These are phyloP conservation scores for Lentinula novae-zelandiae DNA, from an alignment of 1,284 basidiomycete genomes.

Conservation along the genomic window DNA sequence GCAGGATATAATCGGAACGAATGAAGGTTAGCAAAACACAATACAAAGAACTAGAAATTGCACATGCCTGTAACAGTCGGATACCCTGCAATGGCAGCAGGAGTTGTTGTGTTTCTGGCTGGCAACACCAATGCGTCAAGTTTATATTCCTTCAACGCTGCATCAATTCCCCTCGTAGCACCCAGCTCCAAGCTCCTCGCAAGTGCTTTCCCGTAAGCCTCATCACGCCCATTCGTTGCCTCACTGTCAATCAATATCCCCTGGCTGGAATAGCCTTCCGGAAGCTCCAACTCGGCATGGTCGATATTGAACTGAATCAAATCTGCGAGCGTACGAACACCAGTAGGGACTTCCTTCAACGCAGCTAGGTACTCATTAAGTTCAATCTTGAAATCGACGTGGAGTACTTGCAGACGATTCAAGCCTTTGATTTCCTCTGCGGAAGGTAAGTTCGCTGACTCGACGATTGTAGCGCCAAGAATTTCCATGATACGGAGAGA, in stretches of 20 bases:
- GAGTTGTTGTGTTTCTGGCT: constrained; percentile 30
- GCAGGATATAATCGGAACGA: neutral
- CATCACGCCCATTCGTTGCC: neutral
- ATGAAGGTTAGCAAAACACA: too few species aligned
- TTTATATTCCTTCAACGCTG: constrained; percentile 42
- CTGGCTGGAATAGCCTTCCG: constrained; percentile 42
- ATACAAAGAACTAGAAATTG: too few species aligned
- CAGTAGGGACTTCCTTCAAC: constrained; percentile 46
- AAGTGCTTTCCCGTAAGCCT: constrained; percentile 29
- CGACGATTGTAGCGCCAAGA: constrained; percentile 58
- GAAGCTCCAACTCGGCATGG: constrained; percentile 46
- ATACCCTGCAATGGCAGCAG: constrained; percentile 38
- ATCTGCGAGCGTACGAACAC: constrained; percentile 49
- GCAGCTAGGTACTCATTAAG: constrained; percentile 43
- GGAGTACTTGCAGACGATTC: constrained; percentile 32
- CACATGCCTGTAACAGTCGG: constrained; percentile 50
- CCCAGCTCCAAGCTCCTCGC: constrained; percentile 51
- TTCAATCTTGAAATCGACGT: constrained; percentile 57
- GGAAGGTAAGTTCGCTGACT: constrained; percentile 58
- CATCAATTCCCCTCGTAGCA: constrained; percentile 54
- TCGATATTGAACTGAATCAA: constrained; percentile 53
- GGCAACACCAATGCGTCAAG: constrained; percentile 57
- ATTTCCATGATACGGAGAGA: constrained; percentile 42
- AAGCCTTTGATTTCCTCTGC: constrained; percentile 44
- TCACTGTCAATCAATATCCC: constrained; percentile 14